Evolutionary conservation across 371 early-diverging fungal species (phyloP).

Genomic region (Lichtheimia ornata): DNA sequence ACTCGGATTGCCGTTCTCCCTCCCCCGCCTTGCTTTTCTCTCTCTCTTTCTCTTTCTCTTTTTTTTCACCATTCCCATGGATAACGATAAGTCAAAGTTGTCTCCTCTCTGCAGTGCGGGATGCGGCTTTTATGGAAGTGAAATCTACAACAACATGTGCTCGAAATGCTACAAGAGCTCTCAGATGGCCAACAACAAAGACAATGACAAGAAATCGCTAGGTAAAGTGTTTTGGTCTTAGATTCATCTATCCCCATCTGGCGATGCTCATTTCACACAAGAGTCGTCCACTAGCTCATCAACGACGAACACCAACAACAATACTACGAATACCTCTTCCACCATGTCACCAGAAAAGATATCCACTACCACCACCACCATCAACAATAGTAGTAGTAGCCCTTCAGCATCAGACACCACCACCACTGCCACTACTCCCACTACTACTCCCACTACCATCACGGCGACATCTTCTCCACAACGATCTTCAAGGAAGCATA

Average conservation of each 20-base stretch:
- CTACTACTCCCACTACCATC: slow-evolving; percentile 6
- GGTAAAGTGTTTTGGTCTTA: slow-evolving; percentile 1
- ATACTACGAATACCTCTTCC: slow-evolving; percentile 6
- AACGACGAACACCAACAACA: background rate
- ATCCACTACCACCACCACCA: background rate
- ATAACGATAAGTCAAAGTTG: slow-evolving; percentile 30
- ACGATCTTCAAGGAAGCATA: slow-evolving; percentile 27
- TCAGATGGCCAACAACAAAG: slow-evolving; percentile 25
- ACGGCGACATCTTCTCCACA: background rate
- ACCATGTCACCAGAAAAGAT: slow-evolving; percentile 13
- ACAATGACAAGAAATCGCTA: slow-evolving; percentile 33
- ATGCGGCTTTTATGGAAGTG: slow-evolving; percentile 66
- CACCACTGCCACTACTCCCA: slow-evolving; percentile 2
- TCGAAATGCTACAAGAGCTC: slow-evolving; percentile 74
- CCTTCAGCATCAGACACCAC: slow-evolving; percentile 15
- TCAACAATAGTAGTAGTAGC: slow-evolving; percentile 5
- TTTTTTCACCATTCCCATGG: slow-evolving; percentile 4
- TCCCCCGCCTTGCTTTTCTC: background rate
- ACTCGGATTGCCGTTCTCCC: background rate
- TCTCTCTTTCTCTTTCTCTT: slow-evolving; percentile 1
- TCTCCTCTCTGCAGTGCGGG: slow-evolving; percentile 61
- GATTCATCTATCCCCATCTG: background rate
- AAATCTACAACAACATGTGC: slow-evolving; percentile 74
- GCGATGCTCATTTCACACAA: background rate
- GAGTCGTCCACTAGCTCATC: background rate